Percentiles rank a stretch among this genome's conserved stretches.
These are phyloP conservation scores for Xanthoconium stramineum DNA, from an alignment of 768 basidiomycete genomes.

Conservation along the genomic window DNA sequence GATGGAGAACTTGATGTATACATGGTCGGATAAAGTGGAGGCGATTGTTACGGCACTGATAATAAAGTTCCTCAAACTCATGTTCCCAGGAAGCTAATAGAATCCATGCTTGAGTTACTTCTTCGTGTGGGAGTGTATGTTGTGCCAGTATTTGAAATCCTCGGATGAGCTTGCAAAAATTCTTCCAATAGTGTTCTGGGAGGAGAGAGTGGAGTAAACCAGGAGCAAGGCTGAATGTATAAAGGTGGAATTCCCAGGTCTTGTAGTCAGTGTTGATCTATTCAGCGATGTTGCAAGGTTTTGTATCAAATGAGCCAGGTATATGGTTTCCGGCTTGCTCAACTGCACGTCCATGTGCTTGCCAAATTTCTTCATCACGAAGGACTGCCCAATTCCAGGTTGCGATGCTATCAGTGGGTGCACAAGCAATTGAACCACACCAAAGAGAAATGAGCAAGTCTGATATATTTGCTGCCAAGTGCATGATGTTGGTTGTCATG, in stretches of 20 bases:
- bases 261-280: background rate
- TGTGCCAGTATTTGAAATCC: background rate
- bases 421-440: background rate
- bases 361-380: background rate
- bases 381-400: background rate
- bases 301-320: background rate
- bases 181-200: background rate
- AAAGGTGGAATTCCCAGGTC: background rate
- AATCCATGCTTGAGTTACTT: background rate
- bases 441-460: background rate
- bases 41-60: background rate
- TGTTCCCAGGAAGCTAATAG: background rate
- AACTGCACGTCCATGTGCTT: background rate
- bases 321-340: background rate
- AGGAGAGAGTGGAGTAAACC: background rate
- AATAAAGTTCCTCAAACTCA: background rate
- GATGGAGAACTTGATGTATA: background rate
- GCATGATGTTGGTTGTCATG: slow-evolving; percentile 8
- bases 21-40: background rate
- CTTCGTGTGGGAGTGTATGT: background rate
- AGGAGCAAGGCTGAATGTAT: background rate
- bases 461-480: background rate
- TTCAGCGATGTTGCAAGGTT: background rate
- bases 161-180: background rate
- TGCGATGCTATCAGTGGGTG: background rate